Conservation (phyloP, 495 filamentous ascomycete species). For the Penicillium angulare region DNA sequence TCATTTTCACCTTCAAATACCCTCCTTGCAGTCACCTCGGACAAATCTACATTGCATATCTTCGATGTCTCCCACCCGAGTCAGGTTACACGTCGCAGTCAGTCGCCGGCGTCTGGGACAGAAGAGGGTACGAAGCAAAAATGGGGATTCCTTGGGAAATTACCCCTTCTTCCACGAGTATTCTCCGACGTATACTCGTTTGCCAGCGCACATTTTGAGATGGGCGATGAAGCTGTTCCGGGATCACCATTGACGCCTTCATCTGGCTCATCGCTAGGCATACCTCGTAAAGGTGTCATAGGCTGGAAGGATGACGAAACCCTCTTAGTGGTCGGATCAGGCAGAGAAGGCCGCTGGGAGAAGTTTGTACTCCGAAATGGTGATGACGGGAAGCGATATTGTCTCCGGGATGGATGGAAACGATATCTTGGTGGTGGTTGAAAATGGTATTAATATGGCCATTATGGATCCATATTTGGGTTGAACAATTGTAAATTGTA, state of each 20-base stretch:
- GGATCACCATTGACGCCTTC: constrained; percentile 41
- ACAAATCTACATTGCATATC: constrained; percentile 92
- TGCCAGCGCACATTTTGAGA: constrained; percentile 70
- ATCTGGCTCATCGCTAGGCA: constrained; percentile 47
- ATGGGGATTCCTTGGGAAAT: constrained; percentile 75
- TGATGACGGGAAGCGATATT: constrained; percentile 58
- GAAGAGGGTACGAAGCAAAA: constrained; percentile 60
- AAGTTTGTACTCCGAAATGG: constrained; percentile 67
- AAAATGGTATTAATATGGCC: constrained; percentile 3
- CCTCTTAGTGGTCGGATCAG: constrained; percentile 76
- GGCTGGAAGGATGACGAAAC: constrained; percentile 71
- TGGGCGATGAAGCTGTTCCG: constrained; percentile 63
- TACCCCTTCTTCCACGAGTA: constrained; percentile 74
- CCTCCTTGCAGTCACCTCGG: constrained; percentile 88
- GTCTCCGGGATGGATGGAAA: constrained; percentile 76
- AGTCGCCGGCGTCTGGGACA: constrained; percentile 29
- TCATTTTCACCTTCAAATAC: constrained; percentile 78
- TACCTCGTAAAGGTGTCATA: constrained; percentile 70
- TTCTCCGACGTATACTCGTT: constrained; percentile 87
- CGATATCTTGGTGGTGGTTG: constrained; percentile 63
- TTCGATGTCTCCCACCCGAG: constrained; percentile 67
- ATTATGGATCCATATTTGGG: not conserved
- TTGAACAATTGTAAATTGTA: not conserved
- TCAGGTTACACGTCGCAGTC: constrained; percentile 29
- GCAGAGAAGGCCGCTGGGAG: constrained; percentile 80